Evolutionary conservation across 2,329 filamentous ascomycete species (phyloP).

Genomic region (Shiraia sp.): DNA sequence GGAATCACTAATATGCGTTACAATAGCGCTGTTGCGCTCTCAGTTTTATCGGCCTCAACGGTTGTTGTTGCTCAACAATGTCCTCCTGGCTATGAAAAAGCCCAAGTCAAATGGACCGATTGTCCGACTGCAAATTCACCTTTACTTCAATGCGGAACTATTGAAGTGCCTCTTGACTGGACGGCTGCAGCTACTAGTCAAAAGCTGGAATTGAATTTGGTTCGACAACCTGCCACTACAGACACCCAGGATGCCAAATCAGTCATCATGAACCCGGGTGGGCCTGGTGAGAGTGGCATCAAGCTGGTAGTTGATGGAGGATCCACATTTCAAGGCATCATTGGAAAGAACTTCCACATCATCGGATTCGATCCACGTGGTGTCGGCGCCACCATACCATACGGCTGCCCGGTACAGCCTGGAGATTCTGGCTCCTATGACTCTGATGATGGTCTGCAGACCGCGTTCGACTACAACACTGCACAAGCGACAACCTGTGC

Average conservation of each 20-base stretch:
- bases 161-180: conserved; percentile 53
- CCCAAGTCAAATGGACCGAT: conserved; percentile 1
- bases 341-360: conserved; percentile 2
- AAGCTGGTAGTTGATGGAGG: not conserved
- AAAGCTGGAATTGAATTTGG: conserved; percentile 4
- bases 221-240: conserved; percentile 1
- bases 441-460: not conserved
- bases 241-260: conserved; percentile 1
- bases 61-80: conserved; percentile 2
- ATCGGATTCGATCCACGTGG: conserved; percentile 7
- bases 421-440: not conserved
- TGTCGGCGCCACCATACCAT: conserved; percentile 1
- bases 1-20: not conserved
- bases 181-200: conserved; percentile 3
- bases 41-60: conserved; percentile 1
- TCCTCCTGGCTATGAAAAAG: conserved; percentile 2
- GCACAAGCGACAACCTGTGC: not conserved
- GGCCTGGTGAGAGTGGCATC: not conserved
- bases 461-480: not conserved
- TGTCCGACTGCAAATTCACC: not conserved
- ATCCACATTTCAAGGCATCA: not conserved
- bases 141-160: conserved; percentile 51
- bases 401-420: not conserved
- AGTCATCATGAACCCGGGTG: not conserved
- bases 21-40: not conserved